Conservation (phyloP, 306 rosid species). For the Hippophae tibetana region DNA sequence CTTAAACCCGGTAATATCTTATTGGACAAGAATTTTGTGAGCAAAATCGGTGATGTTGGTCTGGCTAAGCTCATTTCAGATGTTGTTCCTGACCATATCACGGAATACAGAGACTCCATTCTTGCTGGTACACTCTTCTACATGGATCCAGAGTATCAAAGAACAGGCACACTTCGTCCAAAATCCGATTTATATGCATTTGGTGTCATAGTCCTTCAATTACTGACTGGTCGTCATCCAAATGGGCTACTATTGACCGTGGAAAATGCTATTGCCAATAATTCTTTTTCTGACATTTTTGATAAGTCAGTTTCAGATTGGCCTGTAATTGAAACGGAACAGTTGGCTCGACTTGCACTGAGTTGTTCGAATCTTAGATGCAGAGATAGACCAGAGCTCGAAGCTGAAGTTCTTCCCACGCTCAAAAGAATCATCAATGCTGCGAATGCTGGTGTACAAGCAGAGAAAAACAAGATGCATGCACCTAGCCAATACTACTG, state of each 20-base stretch:
- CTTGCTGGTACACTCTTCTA: constrained; percentile 85
- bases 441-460: constrained; percentile 43
- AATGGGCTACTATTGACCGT: constrained; percentile 41
- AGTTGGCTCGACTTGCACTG: constrained; percentile 57
- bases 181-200: constrained; percentile 89
- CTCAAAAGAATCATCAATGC: constrained; percentile 45
- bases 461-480: constrained; percentile 22
- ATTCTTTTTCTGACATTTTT: constrained; percentile 42
- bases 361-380: constrained; percentile 71
- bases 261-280: constrained; percentile 57
- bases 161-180: constrained; percentile 84
- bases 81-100: constrained; percentile 64
- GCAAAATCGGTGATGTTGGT: constrained; percentile 89
- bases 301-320: constrained; percentile 72
- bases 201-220: constrained; percentile 67
- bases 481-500: constrained; percentile 80
- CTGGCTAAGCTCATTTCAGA: constrained; percentile 71
- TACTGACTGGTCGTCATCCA: constrained; percentile 61
- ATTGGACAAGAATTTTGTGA: constrained; percentile 63
- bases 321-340: constrained; percentile 69
- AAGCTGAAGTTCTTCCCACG: constrained; percentile 73
- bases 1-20: constrained; percentile 87
- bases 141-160: constrained; percentile 97
- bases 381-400: constrained; percentile 95
- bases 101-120: constrained; percentile 73